Base-by-base conservation (phyloP, 768 basidiomycete species). In the Phaffia tasmanica region DNA sequence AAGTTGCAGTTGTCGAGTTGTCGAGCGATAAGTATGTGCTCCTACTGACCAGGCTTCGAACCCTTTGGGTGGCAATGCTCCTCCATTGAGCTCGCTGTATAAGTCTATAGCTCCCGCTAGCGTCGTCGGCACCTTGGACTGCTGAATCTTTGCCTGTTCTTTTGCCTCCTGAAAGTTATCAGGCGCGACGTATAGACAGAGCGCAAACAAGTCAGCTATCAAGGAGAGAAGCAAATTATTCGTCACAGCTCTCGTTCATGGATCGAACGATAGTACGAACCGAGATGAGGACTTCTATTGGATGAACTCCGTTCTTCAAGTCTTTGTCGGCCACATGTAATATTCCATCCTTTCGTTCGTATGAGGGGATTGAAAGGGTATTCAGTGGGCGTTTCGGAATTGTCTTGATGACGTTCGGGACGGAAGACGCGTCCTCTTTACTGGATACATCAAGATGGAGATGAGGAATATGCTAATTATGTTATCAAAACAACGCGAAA, bases 1-100 rank as follows among this genome's bases (percentile, higher is more conserved):
- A 42, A 42, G 35, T 42, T 42, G 11, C 4, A 42, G 11, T 11
- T 11, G 11, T 42, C 35, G 4, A 4, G 11, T 42, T 11, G 11
- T 5, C 35, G 35, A 42, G 35, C 35, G 35, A 42, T 42, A 42
- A 5, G 11, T 11, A 42, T 42, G 11, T 42, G 11, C 6, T 42
- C 35, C 11, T 42, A 65, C 64, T 18, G 9, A 65, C 64, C 64
- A 65, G 30, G 42, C 55, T 57, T 65, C 64, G 16, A 65, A 65
- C 0, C 64, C 64, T 5, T 25, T 29, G 9, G 64, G 64, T 4
- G 64, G 64, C 15, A 27, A 27, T 4, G 64, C 64, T 23, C 57
- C 62, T 21, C 11, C 29, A 59, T 65, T 65, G 48, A 65, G 64
- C 49, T 65, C 64, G 23, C 21, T 30, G 23, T 65, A 65, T 11